These are phyloP conservation scores for Plasmodium sp. DNA, from an alignment of 169 alveolate genomes.

Conservation along the genomic window DNA sequence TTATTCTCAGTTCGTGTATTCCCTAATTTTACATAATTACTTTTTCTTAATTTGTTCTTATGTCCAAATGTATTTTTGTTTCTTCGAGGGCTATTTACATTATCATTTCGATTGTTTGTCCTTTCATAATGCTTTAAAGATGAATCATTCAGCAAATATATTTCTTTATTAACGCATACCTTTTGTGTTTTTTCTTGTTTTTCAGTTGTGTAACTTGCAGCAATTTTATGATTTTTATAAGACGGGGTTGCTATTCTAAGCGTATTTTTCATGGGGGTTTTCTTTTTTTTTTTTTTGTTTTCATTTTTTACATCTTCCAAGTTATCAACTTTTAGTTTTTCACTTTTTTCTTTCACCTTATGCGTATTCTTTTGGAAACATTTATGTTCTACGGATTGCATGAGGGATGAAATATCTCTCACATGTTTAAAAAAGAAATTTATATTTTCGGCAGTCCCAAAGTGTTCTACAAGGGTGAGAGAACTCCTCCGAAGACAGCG, in stretches of 20 bases:
- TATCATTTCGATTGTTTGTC: slow-evolving; percentile 3
- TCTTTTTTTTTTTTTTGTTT: background rate
- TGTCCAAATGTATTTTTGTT: background rate
- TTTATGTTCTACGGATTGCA: slow-evolving; percentile 5
- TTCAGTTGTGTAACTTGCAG: background rate
- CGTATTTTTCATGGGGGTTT: background rate
- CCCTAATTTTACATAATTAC: background rate
- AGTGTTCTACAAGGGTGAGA: slow-evolving; percentile 5
- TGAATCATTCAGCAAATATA: slow-evolving; percentile 11
- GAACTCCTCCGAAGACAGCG: slow-evolving; percentile 1
- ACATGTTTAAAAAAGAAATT: background rate
- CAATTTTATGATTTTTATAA: background rate
- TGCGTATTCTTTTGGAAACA: background rate
- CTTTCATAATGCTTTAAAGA: slow-evolving; percentile 12
- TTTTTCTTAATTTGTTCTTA: slow-evolving; percentile 6
- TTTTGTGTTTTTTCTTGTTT: slow-evolving; percentile 18
- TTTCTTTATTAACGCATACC: background rate
- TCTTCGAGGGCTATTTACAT: background rate
- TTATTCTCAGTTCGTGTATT: background rate
- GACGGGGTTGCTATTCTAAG: background rate
- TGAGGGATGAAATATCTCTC: slow-evolving; percentile 27
- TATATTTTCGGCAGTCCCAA: slow-evolving; percentile 18
- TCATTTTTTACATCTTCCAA: slow-evolving; percentile 6
- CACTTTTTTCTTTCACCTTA: slow-evolving; percentile 13
- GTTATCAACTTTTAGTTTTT: background rate